Base-by-base conservation (phyloP, 768 basidiomycete species). In the Pisolithus albus region DNA sequence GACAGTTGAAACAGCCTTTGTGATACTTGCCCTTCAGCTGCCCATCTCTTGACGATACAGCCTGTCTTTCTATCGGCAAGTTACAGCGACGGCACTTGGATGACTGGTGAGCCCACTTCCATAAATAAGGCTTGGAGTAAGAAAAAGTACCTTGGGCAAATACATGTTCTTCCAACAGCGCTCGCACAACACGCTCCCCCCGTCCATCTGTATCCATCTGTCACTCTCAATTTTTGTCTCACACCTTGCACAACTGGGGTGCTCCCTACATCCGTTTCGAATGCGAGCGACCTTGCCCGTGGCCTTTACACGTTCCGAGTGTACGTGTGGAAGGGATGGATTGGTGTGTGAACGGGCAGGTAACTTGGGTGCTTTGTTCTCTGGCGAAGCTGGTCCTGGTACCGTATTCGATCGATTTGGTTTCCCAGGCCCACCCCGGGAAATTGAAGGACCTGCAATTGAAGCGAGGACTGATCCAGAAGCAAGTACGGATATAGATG, bases 1-100 rank as follows among this genome's bases (percentile, higher is more conserved):
- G 75, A 69, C 93, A 97, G 59, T 84, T 90, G 65, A 97, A 97
- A 70, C 93, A 97, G 37, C 84, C 82, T 52, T 82, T 80, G 63
- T 95, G 93, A 67, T 94, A 95, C 66, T 97, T 97, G 53, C 93
- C 93, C 68, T 94, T 94, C 44, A 97, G 75, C 67, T 95, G 93
- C 2, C 93, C 93, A 62, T 97, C 93, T 11, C 86, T 81, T 5
- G 87, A 89, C 19, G 88, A 92, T 19, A 97, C 88, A 19, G 92
- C 93, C 58, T 86, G 85, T 53, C 83, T 91, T 72, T 96, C 93
- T 42, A 97, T 96, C 0, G 90, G 84, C 19, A 84, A 63, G 61
- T 80, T 81, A 66, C 93, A 97, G 42, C 92, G 78, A 32, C 92
- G 88, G 63, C 93, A 96, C 88, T 92, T 58, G 51, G 50, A 18